A percentile compares a stretch with the other conserved stretches of the same genome.
phyloP scores from a whole-genome alignment of 495 filamentous ascomycete species.

The Neurospora sp. region DNA sequence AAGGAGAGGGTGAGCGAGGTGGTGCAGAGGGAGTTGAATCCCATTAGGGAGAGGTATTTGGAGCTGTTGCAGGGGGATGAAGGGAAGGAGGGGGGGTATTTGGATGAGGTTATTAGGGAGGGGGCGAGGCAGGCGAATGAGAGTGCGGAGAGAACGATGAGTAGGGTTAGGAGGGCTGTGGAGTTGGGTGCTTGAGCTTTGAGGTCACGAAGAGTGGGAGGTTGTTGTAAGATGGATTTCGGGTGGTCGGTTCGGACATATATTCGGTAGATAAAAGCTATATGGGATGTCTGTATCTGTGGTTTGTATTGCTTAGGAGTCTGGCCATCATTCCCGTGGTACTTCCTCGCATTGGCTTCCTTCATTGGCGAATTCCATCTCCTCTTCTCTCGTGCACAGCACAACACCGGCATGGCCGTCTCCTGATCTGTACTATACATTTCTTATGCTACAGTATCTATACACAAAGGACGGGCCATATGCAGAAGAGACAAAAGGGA shows the following conservation, averaged over 20 bases:
- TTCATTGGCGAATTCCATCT: not conserved
- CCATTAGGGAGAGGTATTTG: conserved; percentile 52
- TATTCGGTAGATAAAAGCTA: not conserved
- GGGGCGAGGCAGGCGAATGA: conserved; percentile 50
- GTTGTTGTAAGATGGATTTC: not conserved
- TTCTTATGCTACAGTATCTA: conserved; percentile 4
- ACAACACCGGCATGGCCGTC: conserved; percentile 1
- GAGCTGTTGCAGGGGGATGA: conserved; percentile 37
- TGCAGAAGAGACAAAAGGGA: not conserved
- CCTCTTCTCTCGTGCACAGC: not conserved
- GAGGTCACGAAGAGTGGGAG: not conserved
- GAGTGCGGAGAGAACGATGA: conserved; percentile 62
- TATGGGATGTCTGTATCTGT: not conserved
- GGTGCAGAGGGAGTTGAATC: conserved; percentile 44
- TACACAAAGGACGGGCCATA: conserved; percentile 5
- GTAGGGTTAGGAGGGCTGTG: conserved; percentile 46
- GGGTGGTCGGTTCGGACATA: too few relatives aligned
- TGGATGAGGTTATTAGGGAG: conserved; percentile 49
- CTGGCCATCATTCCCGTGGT: not conserved
- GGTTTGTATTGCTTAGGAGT: not conserved
- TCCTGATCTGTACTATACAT: not conserved
- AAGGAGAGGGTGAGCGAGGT: conserved; percentile 52
- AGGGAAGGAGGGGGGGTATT: conserved; percentile 25
- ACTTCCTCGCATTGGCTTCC: not conserved
- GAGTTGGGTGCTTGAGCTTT: conserved; percentile 37